Conservation (phyloP, 2,329 filamentous ascomycete species). For the Coniella lustricola region DNA sequence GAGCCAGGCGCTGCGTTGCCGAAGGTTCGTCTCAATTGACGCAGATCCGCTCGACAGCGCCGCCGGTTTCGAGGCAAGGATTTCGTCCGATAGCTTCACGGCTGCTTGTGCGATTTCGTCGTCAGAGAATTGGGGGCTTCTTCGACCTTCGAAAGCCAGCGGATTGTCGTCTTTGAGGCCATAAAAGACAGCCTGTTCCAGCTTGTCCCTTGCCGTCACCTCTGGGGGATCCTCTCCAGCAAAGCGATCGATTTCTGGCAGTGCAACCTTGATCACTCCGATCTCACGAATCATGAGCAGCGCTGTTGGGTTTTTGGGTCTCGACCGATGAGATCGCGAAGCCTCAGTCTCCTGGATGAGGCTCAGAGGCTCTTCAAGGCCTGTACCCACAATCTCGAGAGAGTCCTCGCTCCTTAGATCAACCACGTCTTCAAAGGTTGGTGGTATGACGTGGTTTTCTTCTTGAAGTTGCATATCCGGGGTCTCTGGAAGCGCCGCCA, state of each 20-base stretch:
- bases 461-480: constrained; percentile 70
- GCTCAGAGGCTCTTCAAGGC: constrained; percentile 51
- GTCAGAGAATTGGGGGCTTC: constrained; percentile 58
- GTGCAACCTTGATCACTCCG: constrained; percentile 53
- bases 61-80: constrained; percentile 68
- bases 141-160: constrained; percentile 70
- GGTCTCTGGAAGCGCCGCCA: constrained; percentile 59
- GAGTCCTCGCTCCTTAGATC: constrained; percentile 64
- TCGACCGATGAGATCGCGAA: constrained; percentile 42
- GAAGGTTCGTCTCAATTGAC: constrained; percentile 75
- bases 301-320: constrained; percentile 55
- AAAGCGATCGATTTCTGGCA: constrained; percentile 53
- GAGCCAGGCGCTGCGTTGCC: constrained; percentile 64
- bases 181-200: constrained; percentile 93
- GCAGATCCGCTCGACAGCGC: constrained; percentile 67
- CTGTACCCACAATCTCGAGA: constrained; percentile 57
- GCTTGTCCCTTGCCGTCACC: constrained; percentile 77
- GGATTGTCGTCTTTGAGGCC: constrained; percentile 75
- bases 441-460: constrained; percentile 55
- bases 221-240: constrained; percentile 49
- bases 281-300: constrained; percentile 57
- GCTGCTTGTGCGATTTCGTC: constrained; percentile 72
- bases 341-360: constrained; percentile 36
- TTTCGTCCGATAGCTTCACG: constrained; percentile 69
- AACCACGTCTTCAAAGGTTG: constrained; percentile 79